These are phyloP conservation scores for Macrolepiota fuliginosa DNA, from an alignment of 768 basidiomycete genomes.

Conservation along the genomic window DNA sequence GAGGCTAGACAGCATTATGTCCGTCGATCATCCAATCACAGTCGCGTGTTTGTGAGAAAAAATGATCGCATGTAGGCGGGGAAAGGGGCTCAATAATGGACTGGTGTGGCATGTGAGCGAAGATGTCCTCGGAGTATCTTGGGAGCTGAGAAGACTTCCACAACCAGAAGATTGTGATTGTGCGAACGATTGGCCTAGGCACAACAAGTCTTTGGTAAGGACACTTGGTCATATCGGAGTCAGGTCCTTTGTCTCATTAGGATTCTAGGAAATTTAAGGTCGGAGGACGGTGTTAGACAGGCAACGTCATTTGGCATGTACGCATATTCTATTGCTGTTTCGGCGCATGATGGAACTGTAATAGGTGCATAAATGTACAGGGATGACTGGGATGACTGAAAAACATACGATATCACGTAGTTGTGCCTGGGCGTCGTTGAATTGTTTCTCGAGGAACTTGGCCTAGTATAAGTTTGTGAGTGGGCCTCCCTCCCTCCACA, in stretches of 20 bases:
- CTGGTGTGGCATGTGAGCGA: background rate
- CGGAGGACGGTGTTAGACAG: background rate
- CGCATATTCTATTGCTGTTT: slow-evolving; percentile 28
- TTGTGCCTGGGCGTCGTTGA: slow-evolving; percentile 85
- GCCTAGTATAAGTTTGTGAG: slow-evolving; percentile 39
- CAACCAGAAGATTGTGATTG: background rate
- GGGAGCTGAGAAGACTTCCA: background rate
- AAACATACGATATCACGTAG: slow-evolving; percentile 76
- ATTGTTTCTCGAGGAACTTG: slow-evolving; percentile 93
- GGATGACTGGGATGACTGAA: background rate
- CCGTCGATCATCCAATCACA: slow-evolving; percentile 3
- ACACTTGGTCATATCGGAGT: background rate
- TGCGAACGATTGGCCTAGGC: background rate
- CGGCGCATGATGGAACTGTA: slow-evolving; percentile 57
- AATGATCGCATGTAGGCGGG: background rate
- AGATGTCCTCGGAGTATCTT: background rate
- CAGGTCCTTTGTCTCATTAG: background rate
- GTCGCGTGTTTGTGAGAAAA: background rate
- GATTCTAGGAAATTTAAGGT: background rate
- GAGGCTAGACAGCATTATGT: background rate
- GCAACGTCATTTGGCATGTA: background rate
- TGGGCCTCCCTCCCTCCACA: background rate
- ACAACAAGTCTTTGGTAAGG: background rate
- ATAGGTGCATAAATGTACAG: background rate
- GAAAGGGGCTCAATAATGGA: background rate